Base-by-base conservation (phyloP, 164 flowering plant species). In the grape (Vitis vinifera) region DNA sequence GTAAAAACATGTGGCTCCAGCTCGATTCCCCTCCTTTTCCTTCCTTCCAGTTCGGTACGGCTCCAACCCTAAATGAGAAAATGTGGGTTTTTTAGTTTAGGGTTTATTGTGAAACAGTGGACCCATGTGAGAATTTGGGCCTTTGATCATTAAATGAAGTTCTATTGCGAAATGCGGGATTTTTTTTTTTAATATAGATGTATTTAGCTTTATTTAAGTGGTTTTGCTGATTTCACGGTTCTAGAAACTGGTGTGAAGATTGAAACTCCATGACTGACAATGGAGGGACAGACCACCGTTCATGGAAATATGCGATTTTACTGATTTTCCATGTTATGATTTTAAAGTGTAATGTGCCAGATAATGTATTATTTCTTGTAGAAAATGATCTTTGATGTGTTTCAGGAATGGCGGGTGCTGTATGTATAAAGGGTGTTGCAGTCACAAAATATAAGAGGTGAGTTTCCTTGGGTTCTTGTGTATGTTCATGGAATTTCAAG, bases 11-110 rank as follows among this genome's bases (percentile, higher is more conserved):
- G 83, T 95, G 99, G 99, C 82, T 95, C 65, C 76, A 80, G 56
- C 95, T 94, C 59, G 91, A 90, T 73, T 89, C 92, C 44, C 98
- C 99, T 70, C 99, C 97, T 4, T 92, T 88, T 63, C 99, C 99
- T 62, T 81, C 99, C 13, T 95, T 95, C 72, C 99, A 92, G 79
- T 95, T 95, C 62, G 99, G 99, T 95, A 74, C 49, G 49, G 23
- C 14, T 50, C 5, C 17, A 64, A 65, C 62, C 61, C 60, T 68
- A 2, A 1, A 15, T 51, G 57, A 9, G 12, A 9, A 17, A n/a
- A 59, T 47, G 3, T n/a, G 8, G 56, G 17, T 5, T 51, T 65
- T 29, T 44, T 23, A 3, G 13, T 63, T 59, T 69, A 59, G 64
- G 68, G 68, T 67, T 76, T 63, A 48, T 10, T 51, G 55, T 6